Evolutionary conservation across 768 basidiomycete species (phyloP), one percentile per base, ranked within the genome.

Genomic region (Lyophyllum decastes): DNA sequence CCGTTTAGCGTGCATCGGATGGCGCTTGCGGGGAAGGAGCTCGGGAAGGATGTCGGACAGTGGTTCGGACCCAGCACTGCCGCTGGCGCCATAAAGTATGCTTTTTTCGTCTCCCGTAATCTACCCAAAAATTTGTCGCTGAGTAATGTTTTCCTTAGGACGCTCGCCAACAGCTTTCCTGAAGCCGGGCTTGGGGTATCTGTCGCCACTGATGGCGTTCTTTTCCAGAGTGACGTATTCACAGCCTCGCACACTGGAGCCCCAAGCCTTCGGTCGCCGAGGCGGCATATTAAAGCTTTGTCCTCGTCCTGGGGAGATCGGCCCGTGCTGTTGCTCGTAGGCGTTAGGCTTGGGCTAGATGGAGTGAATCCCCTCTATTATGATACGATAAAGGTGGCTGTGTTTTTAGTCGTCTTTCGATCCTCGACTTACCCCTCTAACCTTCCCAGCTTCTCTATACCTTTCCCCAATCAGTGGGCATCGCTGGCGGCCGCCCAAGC

Each of bases 1-100:
- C 96, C 96, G 0, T 99, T 99, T 70, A 91, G 92, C 62, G 92
- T 99, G 7, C 96, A 99, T 72, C 84, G 94, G 47, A 97, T 99
- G 90, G 95, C 95, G 0, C 77, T 95, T 21, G 90, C 95, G 0
- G 96, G 96, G 0, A 95, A 98, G 68, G 90, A 95, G 64, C 82
- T 98, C 1, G 96, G 96, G 12, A 98, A 92, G 60, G 92, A 94
- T 62, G 90, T 98, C 0, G 96, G 96, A 0, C 90, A 94, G 71
- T 98, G 96, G 96, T 98, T 98, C 66, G 96, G 96, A 0, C 96
- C 96, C 0, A 95, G 92, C 68, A 94, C 92, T 0, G 97, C 96
- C n/a, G 95, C 95, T 8, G 95, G 95, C 35, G 95, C 94, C 11
- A 90, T 98, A 75, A 94, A 90, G 90, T 93, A 68, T 55, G 81